Conservation (phyloP, 345 rosid species). For the Nephelium lappaceum region DNA sequence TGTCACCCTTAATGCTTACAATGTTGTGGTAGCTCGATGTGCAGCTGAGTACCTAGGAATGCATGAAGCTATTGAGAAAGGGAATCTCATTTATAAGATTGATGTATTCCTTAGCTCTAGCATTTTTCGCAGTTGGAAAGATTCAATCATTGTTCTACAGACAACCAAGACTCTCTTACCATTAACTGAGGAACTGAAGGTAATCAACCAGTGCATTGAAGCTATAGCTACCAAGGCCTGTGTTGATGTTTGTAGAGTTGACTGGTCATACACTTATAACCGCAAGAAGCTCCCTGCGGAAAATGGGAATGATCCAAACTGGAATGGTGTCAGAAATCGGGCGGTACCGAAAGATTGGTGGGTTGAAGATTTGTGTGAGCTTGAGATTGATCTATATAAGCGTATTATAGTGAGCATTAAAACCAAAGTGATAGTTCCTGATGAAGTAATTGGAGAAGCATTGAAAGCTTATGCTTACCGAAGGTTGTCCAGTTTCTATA, state of each 20-base stretch:
- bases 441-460: conserved; percentile 82
- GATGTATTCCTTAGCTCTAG: conserved; percentile 80
- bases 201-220: conserved; percentile 61
- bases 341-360: conserved; percentile 87
- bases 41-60: conserved; percentile 86
- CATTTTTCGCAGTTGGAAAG: conserved; percentile 87
- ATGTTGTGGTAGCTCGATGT: conserved; percentile 69
- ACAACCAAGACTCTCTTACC: conserved; percentile 57
- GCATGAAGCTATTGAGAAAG: conserved; percentile 77
- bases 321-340: conserved; percentile 42
- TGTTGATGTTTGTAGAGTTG: conserved; percentile 61
- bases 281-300: conserved; percentile 70
- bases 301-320: conserved; percentile 41
- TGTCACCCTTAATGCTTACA: conserved; percentile 78
- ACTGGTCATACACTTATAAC: conserved; percentile 85
- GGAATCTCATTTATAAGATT: conserved; percentile 78
- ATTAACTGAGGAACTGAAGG: conserved; percentile 66
- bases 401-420: conserved; percentile 52
- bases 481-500: conserved; percentile 68
- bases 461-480: conserved; percentile 80
- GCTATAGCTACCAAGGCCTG: conserved; percentile 71
- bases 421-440: conserved; percentile 43
- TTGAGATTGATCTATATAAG: conserved; percentile 68
- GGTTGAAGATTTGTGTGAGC: conserved; percentile 90
- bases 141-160: conserved; percentile 79